Percentiles rank a stretch among this genome's conserved stretches.
Conservation (phyloP, 2,329 filamentous ascomycete genomes). For the Botrytis galanthina region DNA sequence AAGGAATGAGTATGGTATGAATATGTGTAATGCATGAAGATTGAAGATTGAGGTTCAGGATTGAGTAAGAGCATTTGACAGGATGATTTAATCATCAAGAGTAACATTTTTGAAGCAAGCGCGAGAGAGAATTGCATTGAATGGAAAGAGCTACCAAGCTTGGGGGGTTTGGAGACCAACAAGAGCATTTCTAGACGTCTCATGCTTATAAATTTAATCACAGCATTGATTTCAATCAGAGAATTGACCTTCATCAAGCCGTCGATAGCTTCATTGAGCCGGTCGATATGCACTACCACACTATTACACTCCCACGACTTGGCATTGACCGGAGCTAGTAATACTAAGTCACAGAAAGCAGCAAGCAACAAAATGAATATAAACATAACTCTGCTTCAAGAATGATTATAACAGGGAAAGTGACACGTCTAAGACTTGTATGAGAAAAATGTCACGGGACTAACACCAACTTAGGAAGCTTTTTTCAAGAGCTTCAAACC, state of each 20-base stretch:
- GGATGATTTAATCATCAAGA: not conserved
- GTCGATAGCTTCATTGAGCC: not conserved
- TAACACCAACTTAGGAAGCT: not conserved
- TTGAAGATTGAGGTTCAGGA: not conserved
- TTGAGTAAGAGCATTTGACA: not conserved
- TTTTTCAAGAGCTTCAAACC: not conserved
- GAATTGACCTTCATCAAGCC: not conserved
- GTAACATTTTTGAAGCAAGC: not conserved
- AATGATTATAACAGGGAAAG: not conserved
- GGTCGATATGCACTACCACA: not conserved
- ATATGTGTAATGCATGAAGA: not conserved
- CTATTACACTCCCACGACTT: too few species aligned
- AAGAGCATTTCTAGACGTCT: too few species aligned
- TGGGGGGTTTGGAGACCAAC: too few species aligned
- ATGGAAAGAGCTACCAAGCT: not conserved
- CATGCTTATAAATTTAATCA: not conserved
- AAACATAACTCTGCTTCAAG: not conserved
- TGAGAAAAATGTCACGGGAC: not conserved
- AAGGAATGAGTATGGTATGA: fast-evolving
- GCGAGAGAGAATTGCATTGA: not conserved
- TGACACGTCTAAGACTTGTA: not conserved
- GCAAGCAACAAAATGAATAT: not conserved
- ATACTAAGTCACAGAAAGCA: not conserved
- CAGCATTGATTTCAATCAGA: fast-evolving
- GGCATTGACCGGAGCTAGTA: not conserved